Percentiles rank a stretch among this genome's conserved stretches.
These are phyloP conservation scores for Lactifluus pinguis DNA, from an alignment of 768 basidiomycete genomes.

Conservation along the genomic window DNA sequence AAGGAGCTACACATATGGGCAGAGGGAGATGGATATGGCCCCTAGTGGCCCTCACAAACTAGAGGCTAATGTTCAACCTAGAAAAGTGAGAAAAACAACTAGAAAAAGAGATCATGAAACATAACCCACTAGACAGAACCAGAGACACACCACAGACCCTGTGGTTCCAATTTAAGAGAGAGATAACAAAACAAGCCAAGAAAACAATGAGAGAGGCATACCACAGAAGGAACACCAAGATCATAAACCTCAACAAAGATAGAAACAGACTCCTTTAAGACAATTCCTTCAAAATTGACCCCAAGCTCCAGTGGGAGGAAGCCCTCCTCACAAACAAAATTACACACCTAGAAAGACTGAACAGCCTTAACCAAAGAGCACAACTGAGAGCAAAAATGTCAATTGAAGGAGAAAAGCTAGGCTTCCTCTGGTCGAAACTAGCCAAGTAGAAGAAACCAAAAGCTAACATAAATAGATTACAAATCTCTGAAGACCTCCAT, in stretches of 20 bases:
- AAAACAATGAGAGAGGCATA: no score
- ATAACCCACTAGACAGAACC: accelerated
- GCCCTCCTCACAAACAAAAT: no score
- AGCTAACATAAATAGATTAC: no score
- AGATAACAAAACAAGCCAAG: background rate
- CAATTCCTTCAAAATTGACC: background rate
- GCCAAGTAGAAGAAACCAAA: no score
- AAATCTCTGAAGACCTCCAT: no score
- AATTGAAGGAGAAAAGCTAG: no score
- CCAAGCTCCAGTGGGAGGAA: background rate
- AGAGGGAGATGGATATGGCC: constrained; percentile 2
- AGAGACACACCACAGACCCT: background rate
- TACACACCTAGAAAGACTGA: no score
- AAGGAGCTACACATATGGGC: background rate
- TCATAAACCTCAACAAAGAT: background rate
- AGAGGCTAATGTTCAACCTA: background rate
- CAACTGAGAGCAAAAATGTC: no score
- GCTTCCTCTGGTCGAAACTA: no score
- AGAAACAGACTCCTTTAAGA: background rate
- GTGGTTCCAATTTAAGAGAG: background rate
- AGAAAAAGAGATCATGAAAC: background rate
- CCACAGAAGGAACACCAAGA: background rate
- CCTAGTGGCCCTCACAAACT: background rate
- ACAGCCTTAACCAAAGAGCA: no score
- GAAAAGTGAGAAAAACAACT: background rate